phyloP scores from a whole-genome alignment of 2,329 filamentous ascomycete genomes.

The Parafenestella ontariensis region DNA sequence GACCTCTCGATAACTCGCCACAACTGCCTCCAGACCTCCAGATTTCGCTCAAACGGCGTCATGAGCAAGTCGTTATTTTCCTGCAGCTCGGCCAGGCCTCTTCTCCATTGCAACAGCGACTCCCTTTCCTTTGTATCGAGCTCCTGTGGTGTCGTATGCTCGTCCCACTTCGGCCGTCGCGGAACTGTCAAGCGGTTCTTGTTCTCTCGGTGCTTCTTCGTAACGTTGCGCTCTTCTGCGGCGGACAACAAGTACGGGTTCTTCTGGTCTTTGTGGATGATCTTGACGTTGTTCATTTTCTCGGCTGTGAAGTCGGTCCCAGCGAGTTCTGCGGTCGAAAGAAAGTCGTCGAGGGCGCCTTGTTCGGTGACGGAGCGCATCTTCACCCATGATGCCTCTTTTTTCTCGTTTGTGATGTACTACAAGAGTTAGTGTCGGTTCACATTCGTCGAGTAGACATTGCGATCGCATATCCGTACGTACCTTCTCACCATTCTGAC shows the following conservation, averaged over 20 bases:
- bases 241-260: constrained; percentile 92
- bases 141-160: constrained; percentile 80
- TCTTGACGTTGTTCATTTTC: constrained; percentile 99
- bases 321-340: constrained; percentile 94
- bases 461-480: constrained; percentile 9
- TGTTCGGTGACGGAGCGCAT: constrained; percentile 99
- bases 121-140: constrained; percentile 81
- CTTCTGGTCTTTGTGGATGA: constrained; percentile 94
- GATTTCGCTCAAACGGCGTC: constrained; percentile 96
- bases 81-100: constrained; percentile 89
- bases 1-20: constrained; percentile 98
- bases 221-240: constrained; percentile 77
- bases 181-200: constrained; percentile 83
- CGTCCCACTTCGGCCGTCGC: constrained; percentile 86
- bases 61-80: constrained; percentile 94
- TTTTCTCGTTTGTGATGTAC: constrained; percentile 89
- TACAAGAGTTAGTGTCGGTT: constrained; percentile 47
- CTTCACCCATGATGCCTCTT: constrained; percentile 97
- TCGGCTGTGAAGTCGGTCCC: constrained; percentile 98
- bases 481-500: constrained; percentile 79
- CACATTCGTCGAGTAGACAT: not conserved
- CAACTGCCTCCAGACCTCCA: constrained; percentile 97
- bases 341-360: constrained; percentile 93
- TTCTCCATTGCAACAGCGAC: constrained; percentile 83
- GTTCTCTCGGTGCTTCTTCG: constrained; percentile 85